Conservation (phyloP, 1,284 basidiomycete genomes). For the Trichosporon faecale region DNA sequence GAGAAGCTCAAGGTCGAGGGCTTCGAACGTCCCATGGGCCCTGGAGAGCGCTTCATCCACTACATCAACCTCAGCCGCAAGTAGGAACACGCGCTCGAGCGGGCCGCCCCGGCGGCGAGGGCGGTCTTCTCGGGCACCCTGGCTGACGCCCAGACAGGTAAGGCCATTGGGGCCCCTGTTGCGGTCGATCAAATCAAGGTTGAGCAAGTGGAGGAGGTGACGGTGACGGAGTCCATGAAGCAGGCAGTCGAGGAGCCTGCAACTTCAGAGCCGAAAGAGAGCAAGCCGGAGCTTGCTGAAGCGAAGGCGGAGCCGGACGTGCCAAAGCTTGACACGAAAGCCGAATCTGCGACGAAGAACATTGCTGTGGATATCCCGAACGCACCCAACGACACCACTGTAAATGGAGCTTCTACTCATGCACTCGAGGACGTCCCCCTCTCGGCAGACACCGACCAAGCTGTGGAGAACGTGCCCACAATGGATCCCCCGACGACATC, state of each 20-base stretch:
- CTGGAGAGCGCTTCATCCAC: slow-evolving; percentile 2
- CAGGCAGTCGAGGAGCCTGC: background rate
- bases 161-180: background rate
- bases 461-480: background rate
- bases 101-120: slow-evolving; percentile 2
- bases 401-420: no score
- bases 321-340: background rate
- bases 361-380: background rate
- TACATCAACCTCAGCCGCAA: slow-evolving; percentile 7
- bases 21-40: slow-evolving; percentile 4
- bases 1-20: slow-evolving; percentile 7
- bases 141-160: background rate
- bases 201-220: background rate
- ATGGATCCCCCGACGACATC: background rate
- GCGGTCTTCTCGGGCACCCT: slow-evolving; percentile 2
- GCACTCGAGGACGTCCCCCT: background rate
- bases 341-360: background rate
- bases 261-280: no score
- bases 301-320: background rate
- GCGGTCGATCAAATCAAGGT: background rate
- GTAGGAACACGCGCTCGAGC: slow-evolving; percentile 6
- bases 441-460: background rate
- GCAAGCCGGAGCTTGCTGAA: background rate
- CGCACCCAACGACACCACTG: background rate
- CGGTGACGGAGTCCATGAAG: background rate